Evolutionary conservation across 163 green algal genomes (phyloP).

Genomic region (Trebouxiophyceae sp.): DNA sequence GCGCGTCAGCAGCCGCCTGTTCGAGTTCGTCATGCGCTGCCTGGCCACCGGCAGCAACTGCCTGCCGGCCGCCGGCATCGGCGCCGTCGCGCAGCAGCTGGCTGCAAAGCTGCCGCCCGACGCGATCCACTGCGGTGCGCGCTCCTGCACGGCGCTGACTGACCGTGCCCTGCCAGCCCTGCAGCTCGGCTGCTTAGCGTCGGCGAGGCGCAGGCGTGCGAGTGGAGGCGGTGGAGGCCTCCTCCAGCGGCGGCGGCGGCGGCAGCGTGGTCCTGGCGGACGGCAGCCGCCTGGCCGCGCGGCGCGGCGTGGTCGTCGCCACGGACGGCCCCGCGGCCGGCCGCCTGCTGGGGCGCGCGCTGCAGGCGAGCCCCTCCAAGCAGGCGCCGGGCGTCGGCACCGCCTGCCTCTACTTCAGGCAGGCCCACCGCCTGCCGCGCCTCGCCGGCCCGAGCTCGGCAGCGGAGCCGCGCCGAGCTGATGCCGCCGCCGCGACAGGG

Average conservation of each 20-base stretch:
- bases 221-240: constrained; percentile 19
- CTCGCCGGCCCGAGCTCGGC: no score
- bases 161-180: neutral
- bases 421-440: no score
- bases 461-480: no score
- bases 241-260: neutral
- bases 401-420: constrained; percentile 87
- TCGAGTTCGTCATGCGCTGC: constrained; percentile 93
- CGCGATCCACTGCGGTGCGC: constrained; percentile 23
- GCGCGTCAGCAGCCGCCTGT: constrained; percentile 62
- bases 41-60: constrained; percentile 88
- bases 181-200: neutral
- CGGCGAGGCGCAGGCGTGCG: constrained; percentile 8
- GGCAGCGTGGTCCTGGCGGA: constrained; percentile 41
- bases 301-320: constrained; percentile 78
- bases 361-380: constrained; percentile 46
- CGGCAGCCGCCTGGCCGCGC: constrained; percentile 37
- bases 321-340: constrained; percentile 69
- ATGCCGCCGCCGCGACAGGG: no score
- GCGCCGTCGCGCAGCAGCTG: constrained; percentile 78
- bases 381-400: constrained; percentile 71
- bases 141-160: neutral
- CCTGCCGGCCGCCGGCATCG: constrained; percentile 87
- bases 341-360: constrained; percentile 52
- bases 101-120: constrained; percentile 40